Conservation (phyloP, 2,329 filamentous ascomycete genomes). For the Pyricularia sp. region DNA sequence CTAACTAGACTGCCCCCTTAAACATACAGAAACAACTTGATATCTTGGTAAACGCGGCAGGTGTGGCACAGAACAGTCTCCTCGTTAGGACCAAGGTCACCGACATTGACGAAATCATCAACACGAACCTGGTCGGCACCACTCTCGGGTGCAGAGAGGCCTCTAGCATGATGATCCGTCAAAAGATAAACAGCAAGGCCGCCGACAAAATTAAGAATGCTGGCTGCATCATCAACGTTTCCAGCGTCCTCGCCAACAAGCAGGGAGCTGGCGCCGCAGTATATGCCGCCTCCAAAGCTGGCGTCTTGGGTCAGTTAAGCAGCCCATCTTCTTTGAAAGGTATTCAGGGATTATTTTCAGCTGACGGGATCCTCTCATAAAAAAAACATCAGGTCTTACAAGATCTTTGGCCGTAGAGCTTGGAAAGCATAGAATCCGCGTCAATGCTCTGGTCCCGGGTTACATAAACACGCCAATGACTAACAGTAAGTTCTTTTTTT, state of each 20-base stretch:
- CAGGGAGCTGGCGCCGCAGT: constrained; percentile 59
- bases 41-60: constrained; percentile 73
- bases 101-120: constrained; percentile 47
- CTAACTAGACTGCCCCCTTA: not conserved
- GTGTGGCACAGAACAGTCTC: constrained; percentile 56
- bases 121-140: constrained; percentile 62
- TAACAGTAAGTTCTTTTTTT: constrained; percentile 42
- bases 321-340: not conserved
- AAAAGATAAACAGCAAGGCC: not conserved
- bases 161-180: not conserved
- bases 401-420: constrained; percentile 56
- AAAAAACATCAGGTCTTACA: constrained; percentile 46
- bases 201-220: not conserved
- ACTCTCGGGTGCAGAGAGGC: constrained; percentile 51
- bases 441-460: constrained; percentile 74
- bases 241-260: constrained; percentile 62
- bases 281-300: constrained; percentile 76
- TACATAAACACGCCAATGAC: constrained; percentile 81
- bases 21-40: constrained; percentile 20
- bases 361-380: too few species aligned
- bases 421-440: constrained; percentile 52
- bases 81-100: constrained; percentile 44
- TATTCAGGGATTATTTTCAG: too few species aligned
- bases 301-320: constrained; percentile 50
- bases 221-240: constrained; percentile 73